Conservation (phyloP, 495 filamentous ascomycete genomes). For the Aspergillus saccharolyticus region DNA sequence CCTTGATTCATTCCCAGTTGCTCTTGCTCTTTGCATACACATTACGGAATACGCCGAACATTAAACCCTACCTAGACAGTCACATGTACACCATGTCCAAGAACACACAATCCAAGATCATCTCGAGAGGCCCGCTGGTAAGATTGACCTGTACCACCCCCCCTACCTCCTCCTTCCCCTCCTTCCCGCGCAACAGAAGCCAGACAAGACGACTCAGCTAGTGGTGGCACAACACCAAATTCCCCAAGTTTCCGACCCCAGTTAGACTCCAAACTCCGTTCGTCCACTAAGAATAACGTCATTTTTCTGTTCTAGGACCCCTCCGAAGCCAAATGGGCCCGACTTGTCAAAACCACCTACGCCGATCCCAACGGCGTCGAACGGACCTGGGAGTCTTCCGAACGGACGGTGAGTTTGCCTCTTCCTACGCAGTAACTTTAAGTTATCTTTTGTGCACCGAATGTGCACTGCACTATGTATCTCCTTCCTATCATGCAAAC, state of each 20-base stretch:
- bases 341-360: conserved; percentile 67
- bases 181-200: not conserved
- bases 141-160: not conserved
- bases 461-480: too few relatives aligned
- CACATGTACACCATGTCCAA: conserved; percentile 6
- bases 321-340: conserved; percentile 69
- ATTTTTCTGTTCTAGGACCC: conserved; percentile 35
- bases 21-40: not conserved
- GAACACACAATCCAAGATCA: conserved; percentile 12
- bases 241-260: not conserved
- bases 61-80: conserved; percentile 1
- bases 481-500: too few relatives aligned
- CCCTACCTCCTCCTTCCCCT: not conserved
- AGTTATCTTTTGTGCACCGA: too few relatives aligned
- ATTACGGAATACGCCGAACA: too few relatives aligned
- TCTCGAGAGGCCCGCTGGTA: conserved; percentile 21
- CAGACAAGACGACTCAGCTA: not conserved
- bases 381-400: conserved; percentile 78
- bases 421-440: too few relatives aligned
- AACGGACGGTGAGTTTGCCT: conserved; percentile 50
- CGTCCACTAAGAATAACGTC: not conserved
- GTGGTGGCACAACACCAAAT: not conserved
- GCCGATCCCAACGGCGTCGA: conserved; percentile 61
- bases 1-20: not conserved
- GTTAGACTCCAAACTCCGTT: too few relatives aligned